Percentiles rank a stretch among this genome's conserved stretches.
These are phyloP conservation scores for barrel medic (Medicago truncatula) DNA, from an alignment of 306 rosid species.

Conservation along the genomic window DNA sequence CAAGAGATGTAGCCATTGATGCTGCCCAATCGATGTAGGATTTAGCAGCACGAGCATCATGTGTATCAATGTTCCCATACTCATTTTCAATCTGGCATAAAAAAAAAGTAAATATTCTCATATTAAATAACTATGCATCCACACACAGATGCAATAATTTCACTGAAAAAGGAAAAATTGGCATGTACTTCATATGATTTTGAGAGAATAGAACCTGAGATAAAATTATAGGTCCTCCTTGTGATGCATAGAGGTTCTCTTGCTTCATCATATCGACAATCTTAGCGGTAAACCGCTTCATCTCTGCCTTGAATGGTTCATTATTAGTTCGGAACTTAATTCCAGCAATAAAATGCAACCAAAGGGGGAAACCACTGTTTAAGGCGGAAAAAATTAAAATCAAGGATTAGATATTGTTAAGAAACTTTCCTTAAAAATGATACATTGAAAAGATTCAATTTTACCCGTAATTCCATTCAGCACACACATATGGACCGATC, in stretches of 20 bases:
- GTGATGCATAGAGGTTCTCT: slow-evolving; percentile 86
- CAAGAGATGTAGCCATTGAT: slow-evolving; percentile 79
- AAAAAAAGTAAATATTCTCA: slow-evolving; percentile 4
- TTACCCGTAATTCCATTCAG: slow-evolving; percentile 99
- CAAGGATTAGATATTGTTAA: slow-evolving; percentile 19
- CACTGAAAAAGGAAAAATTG: neutral
- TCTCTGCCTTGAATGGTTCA: slow-evolving; percentile 83
- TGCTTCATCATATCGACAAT: slow-evolving; percentile 84
- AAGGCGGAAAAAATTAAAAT: neutral
- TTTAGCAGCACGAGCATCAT: slow-evolving; percentile 74
- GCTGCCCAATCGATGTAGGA: slow-evolving; percentile 89
- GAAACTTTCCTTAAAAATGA: neutral
- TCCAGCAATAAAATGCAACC: slow-evolving; percentile 89
- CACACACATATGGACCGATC: slow-evolving; percentile 95
- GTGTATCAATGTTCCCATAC: slow-evolving; percentile 65
- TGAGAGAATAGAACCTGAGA: slow-evolving; percentile 70
- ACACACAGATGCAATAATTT: neutral
- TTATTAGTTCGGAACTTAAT: slow-evolving; percentile 81
- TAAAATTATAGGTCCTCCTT: slow-evolving; percentile 94
- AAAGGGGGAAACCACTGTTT: slow-evolving; percentile 87
- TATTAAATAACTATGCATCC: slow-evolving; percentile 5
- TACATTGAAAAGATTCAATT: neutral
- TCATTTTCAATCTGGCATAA: slow-evolving; percentile 80
- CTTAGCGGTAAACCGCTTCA: slow-evolving; percentile 83
- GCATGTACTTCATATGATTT: neutral